These are phyloP conservation scores for Citrus mangshanensis DNA, from an alignment of 345 rosid genomes.

Conservation along the genomic window DNA sequence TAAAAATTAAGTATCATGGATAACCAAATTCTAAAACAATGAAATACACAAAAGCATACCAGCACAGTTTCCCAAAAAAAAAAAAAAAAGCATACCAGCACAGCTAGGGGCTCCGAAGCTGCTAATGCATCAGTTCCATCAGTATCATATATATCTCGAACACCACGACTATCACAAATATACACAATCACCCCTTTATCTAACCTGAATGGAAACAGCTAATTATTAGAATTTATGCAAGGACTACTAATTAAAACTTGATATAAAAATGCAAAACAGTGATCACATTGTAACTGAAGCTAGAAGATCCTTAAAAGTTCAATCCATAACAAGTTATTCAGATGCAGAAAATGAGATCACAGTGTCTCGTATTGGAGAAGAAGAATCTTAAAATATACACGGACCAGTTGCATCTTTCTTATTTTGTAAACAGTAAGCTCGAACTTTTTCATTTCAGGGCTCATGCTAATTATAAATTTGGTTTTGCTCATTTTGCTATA, in stretches of 20 bases:
- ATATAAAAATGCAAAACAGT: neutral
- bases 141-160: constrained; percentile 86
- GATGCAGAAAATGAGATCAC: neutral
- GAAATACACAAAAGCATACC: constrained; percentile 31
- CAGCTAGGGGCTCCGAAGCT: constrained; percentile 78
- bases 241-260: neutral
- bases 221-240: neutral
- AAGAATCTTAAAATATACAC: neutral
- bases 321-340: neutral
- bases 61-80: constrained; percentile 35
- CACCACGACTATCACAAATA: constrained; percentile 80
- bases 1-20: neutral
- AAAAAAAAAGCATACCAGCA: constrained; percentile 48
- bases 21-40: neutral
- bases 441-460: neutral
- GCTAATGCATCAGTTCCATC: constrained; percentile 82
- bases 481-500: neutral
- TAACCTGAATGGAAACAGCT: constrained; percentile 53
- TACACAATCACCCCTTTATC: constrained; percentile 95
- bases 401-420: neutral
- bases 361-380: neutral
- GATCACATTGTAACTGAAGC: neutral
- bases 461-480: neutral
- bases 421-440: neutral
- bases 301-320: neutral